These are phyloP conservation scores for Komagataea norvegica DNA, from an alignment of 1,139 yeast genomes.

Conservation along the genomic window DNA sequence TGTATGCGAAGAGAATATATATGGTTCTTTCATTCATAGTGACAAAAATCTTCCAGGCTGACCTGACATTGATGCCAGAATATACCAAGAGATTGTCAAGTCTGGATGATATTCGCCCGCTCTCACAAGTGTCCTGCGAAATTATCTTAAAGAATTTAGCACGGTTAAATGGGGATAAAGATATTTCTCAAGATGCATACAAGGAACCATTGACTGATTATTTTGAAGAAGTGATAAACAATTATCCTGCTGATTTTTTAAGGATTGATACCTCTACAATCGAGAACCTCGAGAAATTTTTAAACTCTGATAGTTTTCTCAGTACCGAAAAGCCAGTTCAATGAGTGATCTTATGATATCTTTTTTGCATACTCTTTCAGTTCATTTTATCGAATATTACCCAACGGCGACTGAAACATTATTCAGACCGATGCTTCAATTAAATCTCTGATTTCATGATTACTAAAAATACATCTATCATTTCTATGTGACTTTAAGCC, in stretches of 20 bases:
- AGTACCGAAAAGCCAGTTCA: too few species aligned
- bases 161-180: constrained; percentile 5
- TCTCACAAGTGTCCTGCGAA: background rate
- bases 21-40: constrained; percentile 8
- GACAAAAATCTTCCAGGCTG: constrained; percentile 1
- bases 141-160: constrained; percentile 1
- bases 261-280: constrained; percentile 3
- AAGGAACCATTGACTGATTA: constrained; percentile 5
- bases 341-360: too few species aligned
- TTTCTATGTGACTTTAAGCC: background rate
- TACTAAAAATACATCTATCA: too few species aligned
- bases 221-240: constrained; percentile 6
- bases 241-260: background rate
- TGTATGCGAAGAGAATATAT: constrained; percentile 10
- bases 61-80: background rate
- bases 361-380: too few species aligned
- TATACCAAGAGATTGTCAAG: background rate
- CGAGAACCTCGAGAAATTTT: constrained; percentile 5
- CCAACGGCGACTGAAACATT: too few species aligned
- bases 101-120: background rate
- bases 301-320: constrained; percentile 2
- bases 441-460: too few species aligned
- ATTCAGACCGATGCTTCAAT: too few species aligned
- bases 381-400: too few species aligned
- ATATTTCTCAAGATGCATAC: constrained; percentile 1